Evolutionary conservation across 1,139 yeast species (phyloP).

Genomic region (Lodderomyces pseudojiufengensis): DNA sequence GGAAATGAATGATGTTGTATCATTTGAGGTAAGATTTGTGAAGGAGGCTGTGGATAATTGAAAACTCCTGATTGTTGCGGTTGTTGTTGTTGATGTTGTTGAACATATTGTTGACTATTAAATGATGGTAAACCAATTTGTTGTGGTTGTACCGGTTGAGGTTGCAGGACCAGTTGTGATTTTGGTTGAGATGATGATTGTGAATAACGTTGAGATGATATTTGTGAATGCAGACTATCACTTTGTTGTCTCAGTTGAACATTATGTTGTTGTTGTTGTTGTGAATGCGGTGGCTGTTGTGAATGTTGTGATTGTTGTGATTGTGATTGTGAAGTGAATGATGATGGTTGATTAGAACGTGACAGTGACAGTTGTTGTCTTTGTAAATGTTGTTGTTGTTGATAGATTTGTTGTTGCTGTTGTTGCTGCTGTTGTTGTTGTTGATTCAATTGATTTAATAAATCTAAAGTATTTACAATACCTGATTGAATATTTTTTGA

Average conservation of each 20-base stretch:
- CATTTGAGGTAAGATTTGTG: too few relatives aligned
- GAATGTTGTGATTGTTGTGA: slow-evolving; percentile 2
- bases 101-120: not conserved
- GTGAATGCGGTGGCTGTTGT: too few relatives aligned
- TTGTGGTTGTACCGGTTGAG: not conserved
- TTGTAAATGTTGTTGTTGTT: not conserved
- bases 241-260: too few relatives aligned
- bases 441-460: slow-evolving; percentile 16
- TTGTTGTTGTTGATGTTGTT: slow-evolving; percentile 1
- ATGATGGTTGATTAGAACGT: too few relatives aligned
- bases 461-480: slow-evolving; percentile 17
- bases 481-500: slow-evolving; percentile 17
- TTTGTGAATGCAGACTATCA: too few relatives aligned
- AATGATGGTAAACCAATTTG: too few relatives aligned
- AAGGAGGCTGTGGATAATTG: not conserved
- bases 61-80: not conserved
- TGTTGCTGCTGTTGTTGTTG: slow-evolving; percentile 7
- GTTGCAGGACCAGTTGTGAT: slow-evolving; percentile 1
- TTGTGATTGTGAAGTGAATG: slow-evolving; percentile 2
- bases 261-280: slow-evolving; percentile 5
- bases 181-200: slow-evolving; percentile 1
- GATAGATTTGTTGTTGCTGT: not conserved
- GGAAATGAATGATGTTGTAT: too few relatives aligned
- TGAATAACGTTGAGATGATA: too few relatives aligned
- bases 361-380: too few relatives aligned